Evolutionary conservation across 2,329 filamentous ascomycete genomes (phyloP).

Genomic region (Fusarium sp.): DNA sequence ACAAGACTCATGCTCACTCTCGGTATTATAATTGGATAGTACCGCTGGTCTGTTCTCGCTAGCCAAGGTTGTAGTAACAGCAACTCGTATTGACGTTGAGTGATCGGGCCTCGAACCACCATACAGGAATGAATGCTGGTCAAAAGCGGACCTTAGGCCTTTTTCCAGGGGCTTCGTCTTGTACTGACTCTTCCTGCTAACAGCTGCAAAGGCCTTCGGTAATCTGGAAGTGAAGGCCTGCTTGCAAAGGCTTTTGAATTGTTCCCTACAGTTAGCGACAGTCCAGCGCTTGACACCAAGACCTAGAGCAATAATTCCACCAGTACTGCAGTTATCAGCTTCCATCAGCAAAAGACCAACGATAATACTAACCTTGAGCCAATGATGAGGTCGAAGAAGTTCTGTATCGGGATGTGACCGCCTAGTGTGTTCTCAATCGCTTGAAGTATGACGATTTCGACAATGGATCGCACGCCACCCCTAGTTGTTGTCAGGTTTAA

Average conservation of each 20-base stretch:
- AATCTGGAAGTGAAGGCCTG: neutral
- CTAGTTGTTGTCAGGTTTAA: neutral
- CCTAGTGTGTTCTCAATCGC: neutral
- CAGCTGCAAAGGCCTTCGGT: neutral
- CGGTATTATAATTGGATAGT: neutral
- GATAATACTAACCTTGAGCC: neutral
- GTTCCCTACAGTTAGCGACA: neutral
- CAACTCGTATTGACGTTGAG: neutral
- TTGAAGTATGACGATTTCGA: neutral
- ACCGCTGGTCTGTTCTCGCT: neutral
- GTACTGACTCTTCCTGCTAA: neutral
- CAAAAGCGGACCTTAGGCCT: neutral
- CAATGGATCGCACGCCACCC: neutral
- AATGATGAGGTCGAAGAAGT: neutral
- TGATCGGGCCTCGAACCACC: neutral
- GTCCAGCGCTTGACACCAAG: neutral
- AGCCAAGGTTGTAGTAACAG: neutral
- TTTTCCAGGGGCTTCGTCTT: neutral
- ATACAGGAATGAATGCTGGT: neutral
- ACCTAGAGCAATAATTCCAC: neutral
- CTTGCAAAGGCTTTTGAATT: neutral
- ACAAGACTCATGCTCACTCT: neutral
- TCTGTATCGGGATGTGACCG: neutral
- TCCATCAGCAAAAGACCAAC: accelerated
- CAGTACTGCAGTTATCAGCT: neutral